Percentiles rank a stretch among this genome's conserved stretches.
These are phyloP conservation scores for Penicillium sp. DNA, from an alignment of 2,329 filamentous ascomycete genomes.

Conservation along the genomic window DNA sequence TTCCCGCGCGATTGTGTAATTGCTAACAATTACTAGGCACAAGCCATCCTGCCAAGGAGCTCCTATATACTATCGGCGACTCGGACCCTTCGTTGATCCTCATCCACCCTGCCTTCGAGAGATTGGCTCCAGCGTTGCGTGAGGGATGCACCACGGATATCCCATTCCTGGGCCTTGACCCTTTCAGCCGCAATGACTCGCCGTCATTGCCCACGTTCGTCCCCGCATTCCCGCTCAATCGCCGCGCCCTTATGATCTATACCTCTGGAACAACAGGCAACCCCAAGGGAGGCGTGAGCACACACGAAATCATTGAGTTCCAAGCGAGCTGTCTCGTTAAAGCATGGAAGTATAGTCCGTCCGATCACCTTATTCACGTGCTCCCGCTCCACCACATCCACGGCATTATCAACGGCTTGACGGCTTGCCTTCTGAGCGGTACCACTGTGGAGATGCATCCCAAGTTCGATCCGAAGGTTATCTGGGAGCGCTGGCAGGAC, in stretches of 20 bases:
- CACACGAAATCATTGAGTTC: conserved; percentile 42
- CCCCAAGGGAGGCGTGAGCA: conserved; percentile 46
- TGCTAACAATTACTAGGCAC: conserved; percentile 32
- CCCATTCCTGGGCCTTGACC: conserved; percentile 33
- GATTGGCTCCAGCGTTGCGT: conserved; percentile 32
- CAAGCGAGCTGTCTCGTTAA: conserved; percentile 32
- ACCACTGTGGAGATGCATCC: conserved; percentile 51
- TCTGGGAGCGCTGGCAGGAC: conserved; percentile 50
- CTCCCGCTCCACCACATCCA: conserved; percentile 54
- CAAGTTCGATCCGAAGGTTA: conserved; percentile 44
- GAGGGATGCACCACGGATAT: conserved; percentile 27
- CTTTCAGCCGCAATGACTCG: conserved; percentile 19
- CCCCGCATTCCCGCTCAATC: conserved; percentile 25
- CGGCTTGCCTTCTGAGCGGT: conserved; percentile 48
- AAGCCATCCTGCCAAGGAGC: conserved; percentile 43
- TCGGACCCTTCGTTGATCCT: conserved; percentile 45
- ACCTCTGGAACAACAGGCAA: conserved; percentile 44
- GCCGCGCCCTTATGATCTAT: conserved; percentile 45
- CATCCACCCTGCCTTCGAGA: conserved; percentile 40
- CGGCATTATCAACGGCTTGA: conserved; percentile 52
- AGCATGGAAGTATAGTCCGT: conserved; percentile 31
- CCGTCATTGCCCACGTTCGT: conserved; percentile 35
- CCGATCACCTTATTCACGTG: conserved; percentile 51
- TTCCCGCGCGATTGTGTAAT: not conserved
- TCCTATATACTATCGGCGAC: conserved; percentile 44